Percentiles rank a stretch among this genome's conserved stretches.
These are phyloP conservation scores for Solanum paucissectum DNA, from an alignment of 257 asterid genomes.

Conservation along the genomic window DNA sequence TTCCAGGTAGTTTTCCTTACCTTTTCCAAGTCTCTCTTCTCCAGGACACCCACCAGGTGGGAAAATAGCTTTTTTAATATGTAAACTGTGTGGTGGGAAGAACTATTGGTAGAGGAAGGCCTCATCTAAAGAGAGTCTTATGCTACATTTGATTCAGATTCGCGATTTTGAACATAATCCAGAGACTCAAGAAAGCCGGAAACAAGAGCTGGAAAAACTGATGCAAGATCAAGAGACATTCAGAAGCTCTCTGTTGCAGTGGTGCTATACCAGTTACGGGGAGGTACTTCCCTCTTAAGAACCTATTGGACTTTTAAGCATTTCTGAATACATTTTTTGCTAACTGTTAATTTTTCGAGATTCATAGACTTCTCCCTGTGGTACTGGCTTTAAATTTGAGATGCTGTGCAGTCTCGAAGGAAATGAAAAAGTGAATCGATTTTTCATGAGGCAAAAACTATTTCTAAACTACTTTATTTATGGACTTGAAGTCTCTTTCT, in stretches of 20 bases:
- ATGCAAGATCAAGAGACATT: conserved; percentile 64
- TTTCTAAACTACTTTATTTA: neutral
- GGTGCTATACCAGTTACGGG: conserved; percentile 83
- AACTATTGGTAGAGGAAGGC: neutral
- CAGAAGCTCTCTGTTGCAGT: conserved; percentile 67
- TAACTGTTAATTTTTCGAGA: neutral
- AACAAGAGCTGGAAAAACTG: conserved; percentile 64
- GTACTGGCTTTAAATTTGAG: neutral
- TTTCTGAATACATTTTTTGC: neutral
- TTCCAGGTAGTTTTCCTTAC: conserved; percentile 46
- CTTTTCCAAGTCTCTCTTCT: neutral
- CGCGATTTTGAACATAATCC: conserved; percentile 69
- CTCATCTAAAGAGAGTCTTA: conserved; percentile 10
- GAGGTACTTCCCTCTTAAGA: conserved; percentile 41
- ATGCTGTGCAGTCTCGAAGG: neutral
- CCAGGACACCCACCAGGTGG: neutral
- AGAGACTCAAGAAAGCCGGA: conserved; percentile 60
- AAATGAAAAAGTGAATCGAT: neutral
- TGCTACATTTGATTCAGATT: conserved; percentile 31
- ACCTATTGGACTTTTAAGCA: neutral
- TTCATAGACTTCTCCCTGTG: neutral
- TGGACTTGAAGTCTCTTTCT: neutral
- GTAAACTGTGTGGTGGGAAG: neutral
- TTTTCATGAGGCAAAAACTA: neutral
- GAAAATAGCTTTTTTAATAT: neutral